phyloP scores from a whole-genome alignment of 352 stramenopile genomes.

The Phytophthora sp. region DNA sequence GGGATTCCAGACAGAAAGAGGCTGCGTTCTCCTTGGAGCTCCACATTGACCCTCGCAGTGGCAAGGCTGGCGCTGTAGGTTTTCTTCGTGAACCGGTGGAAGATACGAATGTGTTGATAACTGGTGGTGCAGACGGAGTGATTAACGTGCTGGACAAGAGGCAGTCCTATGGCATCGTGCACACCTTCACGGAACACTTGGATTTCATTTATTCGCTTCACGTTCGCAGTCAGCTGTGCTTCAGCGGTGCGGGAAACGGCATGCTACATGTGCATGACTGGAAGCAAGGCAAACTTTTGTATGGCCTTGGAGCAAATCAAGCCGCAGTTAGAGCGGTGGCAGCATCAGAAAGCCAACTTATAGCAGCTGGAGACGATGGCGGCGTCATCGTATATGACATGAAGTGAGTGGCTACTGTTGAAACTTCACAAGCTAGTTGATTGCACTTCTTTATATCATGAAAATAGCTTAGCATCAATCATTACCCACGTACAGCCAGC shows the following conservation, averaged over 20 bases:
- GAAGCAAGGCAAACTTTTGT: conserved; percentile 68
- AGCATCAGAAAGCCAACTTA: conserved; percentile 50
- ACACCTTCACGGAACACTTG: conserved; percentile 77
- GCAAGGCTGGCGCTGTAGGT: conserved; percentile 71
- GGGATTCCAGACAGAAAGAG: conserved; percentile 68
- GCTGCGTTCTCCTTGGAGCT: conserved; percentile 41
- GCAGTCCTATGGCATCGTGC: conserved; percentile 45
- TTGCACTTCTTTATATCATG: too few species aligned
- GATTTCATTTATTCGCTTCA: conserved; percentile 91
- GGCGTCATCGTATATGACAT: conserved; percentile 82
- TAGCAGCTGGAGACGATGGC: conserved; percentile 86
- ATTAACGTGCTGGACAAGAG: conserved; percentile 84
- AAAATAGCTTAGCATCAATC: too few species aligned
- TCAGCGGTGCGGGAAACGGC: conserved; percentile 83
- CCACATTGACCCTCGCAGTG: conserved; percentile 60
- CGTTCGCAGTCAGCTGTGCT: conserved; percentile 67
- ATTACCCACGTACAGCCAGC: too few species aligned
- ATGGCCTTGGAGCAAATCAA: conserved; percentile 86
- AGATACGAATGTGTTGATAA: conserved; percentile 64
- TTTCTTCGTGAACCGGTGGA: conserved; percentile 58
- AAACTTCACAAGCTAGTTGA: too few species aligned
- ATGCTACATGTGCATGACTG: conserved; percentile 89
- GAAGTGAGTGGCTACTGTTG: too few species aligned
- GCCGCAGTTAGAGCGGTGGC: conserved; percentile 76
- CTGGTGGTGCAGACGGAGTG: conserved; percentile 73